These are phyloP conservation scores for Fusarium temperatum DNA, from an alignment of 2,329 filamentous ascomycete genomes.

Conservation along the genomic window DNA sequence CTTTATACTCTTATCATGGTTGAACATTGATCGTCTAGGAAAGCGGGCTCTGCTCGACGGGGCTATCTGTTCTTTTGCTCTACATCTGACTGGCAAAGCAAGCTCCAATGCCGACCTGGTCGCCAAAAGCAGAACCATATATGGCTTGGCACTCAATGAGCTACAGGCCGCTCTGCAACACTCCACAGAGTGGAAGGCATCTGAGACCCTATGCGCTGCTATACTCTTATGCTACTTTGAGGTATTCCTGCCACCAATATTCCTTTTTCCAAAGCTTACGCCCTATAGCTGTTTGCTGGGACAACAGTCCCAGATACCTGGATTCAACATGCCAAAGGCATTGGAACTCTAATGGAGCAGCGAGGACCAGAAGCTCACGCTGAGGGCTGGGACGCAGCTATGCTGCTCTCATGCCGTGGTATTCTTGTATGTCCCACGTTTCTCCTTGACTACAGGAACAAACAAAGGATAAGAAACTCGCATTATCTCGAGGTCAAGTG, in stretches of 20 bases:
- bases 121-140: constrained; percentile 50
- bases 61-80: constrained; percentile 49
- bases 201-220: constrained; percentile 54
- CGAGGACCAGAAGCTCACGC: constrained; percentile 50
- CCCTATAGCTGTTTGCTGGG: constrained; percentile 52
- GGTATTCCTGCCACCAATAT: constrained; percentile 35
- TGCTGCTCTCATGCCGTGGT: constrained; percentile 51
- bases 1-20: constrained; percentile 40
- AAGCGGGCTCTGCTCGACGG: constrained; percentile 49
- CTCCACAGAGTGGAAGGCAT: constrained; percentile 49
- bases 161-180: constrained; percentile 51
- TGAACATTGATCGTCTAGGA: constrained; percentile 45
- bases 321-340: constrained; percentile 52
- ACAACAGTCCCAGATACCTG: constrained; percentile 49
- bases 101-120: constrained; percentile 43
- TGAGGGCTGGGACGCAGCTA: constrained; percentile 48
- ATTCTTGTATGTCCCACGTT: constrained; percentile 46
- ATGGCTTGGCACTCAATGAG: constrained; percentile 48
- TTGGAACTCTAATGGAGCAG: constrained; percentile 50
- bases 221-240: constrained; percentile 54
- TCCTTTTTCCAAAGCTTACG: constrained; percentile 19
- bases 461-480: constrained; percentile 7
- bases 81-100: constrained; percentile 52
- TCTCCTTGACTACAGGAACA: not conserved
- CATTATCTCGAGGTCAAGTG: constrained; percentile 29